Conservation (phyloP, 2,329 filamentous ascomycete species). For the Diaporthe longicolla region DNA sequence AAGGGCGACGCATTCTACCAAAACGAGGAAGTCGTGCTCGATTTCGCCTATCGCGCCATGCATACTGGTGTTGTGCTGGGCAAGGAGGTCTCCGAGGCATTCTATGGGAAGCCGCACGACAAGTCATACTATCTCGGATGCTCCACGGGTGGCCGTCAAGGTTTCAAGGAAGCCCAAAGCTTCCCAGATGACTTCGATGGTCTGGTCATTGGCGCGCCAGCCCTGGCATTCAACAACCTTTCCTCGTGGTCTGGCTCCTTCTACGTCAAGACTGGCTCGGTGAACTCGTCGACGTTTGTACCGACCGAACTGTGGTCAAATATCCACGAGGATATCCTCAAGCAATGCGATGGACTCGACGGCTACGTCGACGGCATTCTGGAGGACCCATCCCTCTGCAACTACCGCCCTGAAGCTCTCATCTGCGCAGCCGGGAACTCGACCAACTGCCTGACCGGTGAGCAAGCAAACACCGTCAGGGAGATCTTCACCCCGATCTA, state of each 20-base stretch:
- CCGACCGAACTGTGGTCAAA: conserved; percentile 55
- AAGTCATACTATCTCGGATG: conserved; percentile 71
- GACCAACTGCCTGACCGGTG: conserved; percentile 52
- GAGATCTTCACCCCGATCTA: conserved; percentile 35
- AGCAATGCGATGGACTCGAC: conserved; percentile 66
- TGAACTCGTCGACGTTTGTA: conserved; percentile 54
- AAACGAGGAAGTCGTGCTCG: conserved; percentile 54
- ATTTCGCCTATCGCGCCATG: conserved; percentile 56
- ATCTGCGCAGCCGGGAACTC: conserved; percentile 41
- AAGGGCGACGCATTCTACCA: conserved; percentile 51
- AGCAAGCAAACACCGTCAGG: conserved; percentile 48
- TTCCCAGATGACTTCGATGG: conserved; percentile 71
- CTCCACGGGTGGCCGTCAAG: conserved; percentile 71
- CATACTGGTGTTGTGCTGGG: conserved; percentile 64
- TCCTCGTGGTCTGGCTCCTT: conserved; percentile 58
- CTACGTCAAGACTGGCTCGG: conserved; percentile 61
- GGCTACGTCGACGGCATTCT: conserved; percentile 65
- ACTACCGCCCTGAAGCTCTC: conserved; percentile 55
- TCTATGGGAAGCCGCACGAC: conserved; percentile 59
- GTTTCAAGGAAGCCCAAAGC: conserved; percentile 65
- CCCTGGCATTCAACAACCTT: conserved; percentile 66
- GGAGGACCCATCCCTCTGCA: conserved; percentile 60
- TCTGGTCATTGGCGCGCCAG: conserved; percentile 63
- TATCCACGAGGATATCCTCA: conserved; percentile 59
- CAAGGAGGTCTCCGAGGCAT: conserved; percentile 62